These are phyloP conservation scores for Metschnikowia koreensis DNA, from an alignment of 805 yeast genomes.

Conservation along the genomic window DNA sequence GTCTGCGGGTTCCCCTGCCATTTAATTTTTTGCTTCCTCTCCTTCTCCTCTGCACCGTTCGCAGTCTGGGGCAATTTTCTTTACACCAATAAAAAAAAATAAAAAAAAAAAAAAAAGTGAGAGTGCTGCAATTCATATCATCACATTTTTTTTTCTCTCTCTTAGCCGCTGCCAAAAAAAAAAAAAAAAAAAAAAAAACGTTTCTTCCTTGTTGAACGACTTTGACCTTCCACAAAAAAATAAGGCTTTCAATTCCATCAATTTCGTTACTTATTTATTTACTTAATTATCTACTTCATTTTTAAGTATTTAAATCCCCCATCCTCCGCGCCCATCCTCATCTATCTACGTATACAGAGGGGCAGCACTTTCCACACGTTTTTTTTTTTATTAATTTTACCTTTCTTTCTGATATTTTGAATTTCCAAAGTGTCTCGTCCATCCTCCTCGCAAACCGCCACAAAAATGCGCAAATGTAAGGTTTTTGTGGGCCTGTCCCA, in stretches of 20 bases:
- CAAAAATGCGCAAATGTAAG: constrained; percentile 88
- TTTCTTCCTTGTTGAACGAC: no score
- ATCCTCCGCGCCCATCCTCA: no score
- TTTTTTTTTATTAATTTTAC: no score
- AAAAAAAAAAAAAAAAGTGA: not conserved
- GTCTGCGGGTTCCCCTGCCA: not conserved
- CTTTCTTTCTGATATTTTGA: no score
- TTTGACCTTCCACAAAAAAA: no score
- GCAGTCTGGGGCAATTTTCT: not conserved
- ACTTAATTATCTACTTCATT: no score
- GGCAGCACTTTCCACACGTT: not conserved
- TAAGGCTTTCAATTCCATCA: no score
- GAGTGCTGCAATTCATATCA: not conserved
- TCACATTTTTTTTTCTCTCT: not conserved
- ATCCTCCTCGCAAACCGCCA: not conserved
- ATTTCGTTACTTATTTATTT: no score
- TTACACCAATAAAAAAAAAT: not conserved
- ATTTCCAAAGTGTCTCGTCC: not conserved
- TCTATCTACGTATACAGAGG: not conserved
- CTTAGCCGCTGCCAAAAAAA: not conserved
- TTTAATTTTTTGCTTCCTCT: not conserved
- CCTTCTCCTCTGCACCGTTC: not conserved
- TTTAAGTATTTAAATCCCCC: no score
- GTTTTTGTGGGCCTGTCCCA: constrained; percentile 96
- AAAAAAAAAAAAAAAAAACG: no score